These are phyloP conservation scores for Ceratocystis albifundus DNA, from an alignment of 2,329 filamentous ascomycete genomes.

Conservation along the genomic window DNA sequence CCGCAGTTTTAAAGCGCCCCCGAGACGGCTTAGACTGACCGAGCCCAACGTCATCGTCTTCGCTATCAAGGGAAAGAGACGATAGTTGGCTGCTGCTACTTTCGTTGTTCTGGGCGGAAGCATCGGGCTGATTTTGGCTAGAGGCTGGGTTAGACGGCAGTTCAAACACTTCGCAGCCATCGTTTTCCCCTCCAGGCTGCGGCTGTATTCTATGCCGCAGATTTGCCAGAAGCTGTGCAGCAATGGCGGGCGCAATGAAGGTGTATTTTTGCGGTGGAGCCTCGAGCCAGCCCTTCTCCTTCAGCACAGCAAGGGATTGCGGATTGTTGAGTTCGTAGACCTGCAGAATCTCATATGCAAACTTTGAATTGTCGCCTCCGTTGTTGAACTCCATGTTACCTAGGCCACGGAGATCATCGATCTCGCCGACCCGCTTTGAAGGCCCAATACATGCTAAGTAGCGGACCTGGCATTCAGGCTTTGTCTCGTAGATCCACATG, in stretches of 20 bases:
- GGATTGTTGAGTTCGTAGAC: constrained; percentile 54
- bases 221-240: constrained; percentile 48
- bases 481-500: constrained; percentile 51
- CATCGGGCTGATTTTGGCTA: background rate
- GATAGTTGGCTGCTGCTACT: background rate
- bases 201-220: constrained; percentile 32
- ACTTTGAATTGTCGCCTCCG: constrained; percentile 29
- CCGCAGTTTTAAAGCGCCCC: background rate
- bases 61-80: background rate
- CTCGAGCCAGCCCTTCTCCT: constrained; percentile 43
- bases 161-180: background rate
- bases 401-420: constrained; percentile 35
- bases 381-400: constrained; percentile 44
- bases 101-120: background rate
- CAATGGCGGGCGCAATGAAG: constrained; percentile 46
- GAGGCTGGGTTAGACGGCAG: background rate
- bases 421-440: constrained; percentile 38
- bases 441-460: constrained; percentile 48
- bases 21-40: background rate
- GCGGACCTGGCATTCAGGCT: constrained; percentile 37
- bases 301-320: constrained; percentile 41
- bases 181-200: constrained; percentile 23
- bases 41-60: background rate
- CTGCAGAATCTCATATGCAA: constrained; percentile 44
- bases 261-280: constrained; percentile 40